These are phyloP conservation scores for Chaetomium fimeti DNA, from an alignment of 495 filamentous ascomycete genomes.

Conservation along the genomic window DNA sequence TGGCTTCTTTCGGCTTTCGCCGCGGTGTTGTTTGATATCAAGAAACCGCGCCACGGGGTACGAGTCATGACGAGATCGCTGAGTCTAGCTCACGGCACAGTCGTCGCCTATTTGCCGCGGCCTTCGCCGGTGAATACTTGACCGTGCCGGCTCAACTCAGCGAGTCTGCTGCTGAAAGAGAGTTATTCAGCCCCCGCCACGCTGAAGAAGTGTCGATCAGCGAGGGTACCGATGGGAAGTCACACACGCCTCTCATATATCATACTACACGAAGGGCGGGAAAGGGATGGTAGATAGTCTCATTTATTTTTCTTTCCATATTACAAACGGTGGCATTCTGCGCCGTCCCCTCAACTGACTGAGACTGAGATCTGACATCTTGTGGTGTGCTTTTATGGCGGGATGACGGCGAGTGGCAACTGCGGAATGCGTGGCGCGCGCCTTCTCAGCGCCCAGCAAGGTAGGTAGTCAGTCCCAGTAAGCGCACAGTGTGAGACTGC, in stretches of 20 bases:
- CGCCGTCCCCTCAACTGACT: too few relatives aligned
- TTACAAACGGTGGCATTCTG: too few relatives aligned
- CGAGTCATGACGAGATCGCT: slow-evolving; percentile 11
- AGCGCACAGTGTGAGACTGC: slow-evolving; percentile 5
- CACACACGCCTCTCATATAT: background rate
- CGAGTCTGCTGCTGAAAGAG: background rate
- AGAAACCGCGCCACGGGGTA: background rate
- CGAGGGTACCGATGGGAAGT: slow-evolving; percentile 3
- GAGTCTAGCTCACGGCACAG: background rate
- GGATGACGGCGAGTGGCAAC: slow-evolving; percentile 10
- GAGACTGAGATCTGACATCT: slow-evolving; percentile 6
- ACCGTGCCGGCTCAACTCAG: background rate
- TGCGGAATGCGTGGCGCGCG: slow-evolving; percentile 2
- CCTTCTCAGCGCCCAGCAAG: background rate
- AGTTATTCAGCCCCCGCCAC: background rate
- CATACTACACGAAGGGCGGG: background rate
- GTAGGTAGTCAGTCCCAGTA: background rate
- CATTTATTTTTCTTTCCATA: background rate
- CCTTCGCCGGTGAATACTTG: background rate
- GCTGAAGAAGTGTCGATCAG: background rate
- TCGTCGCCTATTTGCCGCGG: background rate
- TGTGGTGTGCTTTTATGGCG: background rate
- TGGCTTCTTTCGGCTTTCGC: background rate
- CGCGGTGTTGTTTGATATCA: background rate
- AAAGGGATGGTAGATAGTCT: background rate